Evolutionary conservation across 2,329 filamentous ascomycete species (phyloP).

Genomic region (Nigrograna mackinnonii): DNA sequence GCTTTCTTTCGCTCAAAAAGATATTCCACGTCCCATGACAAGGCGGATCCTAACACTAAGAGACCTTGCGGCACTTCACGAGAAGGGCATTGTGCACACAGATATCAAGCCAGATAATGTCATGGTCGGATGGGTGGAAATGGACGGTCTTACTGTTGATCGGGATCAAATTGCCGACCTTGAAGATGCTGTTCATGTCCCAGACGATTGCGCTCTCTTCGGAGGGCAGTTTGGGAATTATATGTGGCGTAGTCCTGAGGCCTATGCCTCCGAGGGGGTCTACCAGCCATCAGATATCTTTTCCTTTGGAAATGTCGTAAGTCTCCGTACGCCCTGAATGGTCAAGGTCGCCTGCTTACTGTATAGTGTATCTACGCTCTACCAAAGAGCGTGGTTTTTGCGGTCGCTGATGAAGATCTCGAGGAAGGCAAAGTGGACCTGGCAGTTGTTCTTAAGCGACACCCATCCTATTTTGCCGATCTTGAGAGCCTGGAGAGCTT

Average conservation of each 20-base stretch:
- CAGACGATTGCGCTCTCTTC: slow-evolving; percentile 38
- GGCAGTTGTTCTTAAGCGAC: slow-evolving; percentile 48
- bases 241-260: slow-evolving; percentile 52
- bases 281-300: slow-evolving; percentile 49
- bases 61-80: slow-evolving; percentile 35
- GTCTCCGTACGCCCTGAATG: slow-evolving; percentile 16
- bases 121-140: slow-evolving; percentile 44
- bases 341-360: too few species aligned
- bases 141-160: slow-evolving; percentile 31
- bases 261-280: slow-evolving; percentile 44
- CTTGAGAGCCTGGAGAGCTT: slow-evolving; percentile 45
- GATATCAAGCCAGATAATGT: slow-evolving; percentile 52
- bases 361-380: slow-evolving; percentile 51
- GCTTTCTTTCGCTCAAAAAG: slow-evolving; percentile 46
- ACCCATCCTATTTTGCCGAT: slow-evolving; percentile 54
- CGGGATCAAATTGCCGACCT: slow-evolving; percentile 47
- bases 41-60: slow-evolving; percentile 49
- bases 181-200: slow-evolving; percentile 46
- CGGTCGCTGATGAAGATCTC: slow-evolving; percentile 39
- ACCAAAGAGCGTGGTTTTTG: slow-evolving; percentile 41
- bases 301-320: slow-evolving; percentile 49
- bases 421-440: slow-evolving; percentile 40
- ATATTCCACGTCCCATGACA: slow-evolving; percentile 39
- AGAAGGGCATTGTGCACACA: slow-evolving; percentile 18
- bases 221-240: slow-evolving; percentile 47